Evolutionary conservation across 2,329 filamentous ascomycete genomes (phyloP), one percentile per base, ranked within the genome.

Genomic region (Sordariomycetes sp.): DNA sequence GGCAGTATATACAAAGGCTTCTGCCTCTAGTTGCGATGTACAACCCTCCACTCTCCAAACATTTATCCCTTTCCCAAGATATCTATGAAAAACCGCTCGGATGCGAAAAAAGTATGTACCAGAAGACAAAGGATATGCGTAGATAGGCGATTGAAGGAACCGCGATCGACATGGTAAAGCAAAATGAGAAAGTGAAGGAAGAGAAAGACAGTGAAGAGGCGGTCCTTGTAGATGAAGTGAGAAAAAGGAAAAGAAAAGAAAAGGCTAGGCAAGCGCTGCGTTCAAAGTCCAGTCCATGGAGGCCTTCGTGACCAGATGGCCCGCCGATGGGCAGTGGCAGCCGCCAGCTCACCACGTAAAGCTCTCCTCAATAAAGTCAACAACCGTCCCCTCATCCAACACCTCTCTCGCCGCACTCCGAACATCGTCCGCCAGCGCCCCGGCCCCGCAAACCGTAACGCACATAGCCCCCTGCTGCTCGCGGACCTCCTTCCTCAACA

Each of bases 381-480:
- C 75, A 50, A 85, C 82, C 2, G 74, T 81, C 50, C 70, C 71
- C 22, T 77, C 71, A 59, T 85, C 79, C 66, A 87, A 80, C 3
- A 81, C 76, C 56, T 76, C 73, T 34, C 87, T 76, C 24, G 87
- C 85, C 1, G 85, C 86, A 34, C 78, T 75, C 53, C 89, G 76
- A 1, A 92, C 86, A 65, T 90, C 87, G 63, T 92, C 88, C 10
- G 85, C 85, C 62, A 92, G 70, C 2, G 81, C 81, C 25, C 88
- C 88, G 10, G 87, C 85, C 3, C 88, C 88, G 63, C 88, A 91
- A 24, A 90, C 86, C 12, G 85, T 86, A 52, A 97, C 90, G 24
- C 83, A 88, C 83, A 96, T 95, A 54, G 91, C 90, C 10, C 94
- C 94, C 57, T 89, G 75, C 68, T 94, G 89, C 64, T 87, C 82